Base-by-base conservation (phyloP, 2,329 filamentous ascomycete genomes). In the Rhinocladiella similis region DNA sequence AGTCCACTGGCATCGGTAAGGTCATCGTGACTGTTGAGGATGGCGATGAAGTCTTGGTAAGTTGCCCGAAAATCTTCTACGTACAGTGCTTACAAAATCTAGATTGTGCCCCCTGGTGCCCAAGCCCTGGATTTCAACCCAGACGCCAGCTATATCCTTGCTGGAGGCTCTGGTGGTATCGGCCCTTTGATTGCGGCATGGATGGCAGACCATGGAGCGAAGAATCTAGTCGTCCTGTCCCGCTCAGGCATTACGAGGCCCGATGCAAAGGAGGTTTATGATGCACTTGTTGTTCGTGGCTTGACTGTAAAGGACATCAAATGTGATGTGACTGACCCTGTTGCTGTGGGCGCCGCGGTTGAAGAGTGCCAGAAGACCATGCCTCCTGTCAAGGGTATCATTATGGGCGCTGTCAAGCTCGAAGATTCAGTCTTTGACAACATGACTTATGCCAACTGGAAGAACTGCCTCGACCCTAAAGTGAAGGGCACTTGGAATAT, bases 101-200 rank as follows among this genome's bases (percentile, higher is more conserved):
- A 41, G 38, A 41, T 41, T 19, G 38, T 41, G 14, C 38, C 38
- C 10, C 38, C 38, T 41, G 38, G 38, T 16, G 18, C 18, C 18
- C 43, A 45, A n/a, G 38, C 36, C 14, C 13, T 41, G 3, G 59
- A 45, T 5, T 22, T 25, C 46, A 54, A 22, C 49, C 57, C 9
- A 60, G 66, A 74, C 5, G 73, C 69, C 0, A 79, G 80, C 1
- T 86, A 86, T 54, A 64, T 86, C 2, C 68, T 86, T 3, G 75
- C 77, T 3, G 84, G 84, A 14, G 82, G 82, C 1, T 72, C 86
- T 0, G 83, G 83, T 1, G 73, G 75, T 33, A 78, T 75, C 60
- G 38, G 38, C 5, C 38, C 38, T n/a, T 19, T 41, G 38, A 78
- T 85, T 36, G 77, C 81, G 1, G 70, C 74, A 51, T 74, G 81